Evolutionary conservation across 2,329 filamentous ascomycete species (phyloP).

Genomic region (Pestalotiopsis sp.): DNA sequence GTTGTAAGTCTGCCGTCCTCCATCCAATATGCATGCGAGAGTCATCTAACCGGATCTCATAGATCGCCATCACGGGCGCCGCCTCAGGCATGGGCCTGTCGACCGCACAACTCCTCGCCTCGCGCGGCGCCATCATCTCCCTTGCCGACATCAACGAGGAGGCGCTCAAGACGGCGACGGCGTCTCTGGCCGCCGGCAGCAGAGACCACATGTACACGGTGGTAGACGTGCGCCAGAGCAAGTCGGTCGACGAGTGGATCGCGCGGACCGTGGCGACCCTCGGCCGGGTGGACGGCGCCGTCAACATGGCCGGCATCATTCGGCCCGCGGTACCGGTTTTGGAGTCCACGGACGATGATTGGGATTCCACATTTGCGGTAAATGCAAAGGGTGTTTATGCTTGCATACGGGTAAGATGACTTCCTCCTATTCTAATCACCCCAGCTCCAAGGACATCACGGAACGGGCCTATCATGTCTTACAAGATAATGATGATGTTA

Average conservation of each 20-base stretch:
- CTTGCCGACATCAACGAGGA: slow-evolving; percentile 48
- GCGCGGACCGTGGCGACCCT: slow-evolving; percentile 1
- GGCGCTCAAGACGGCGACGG: slow-evolving; percentile 31
- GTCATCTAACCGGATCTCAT: background rate
- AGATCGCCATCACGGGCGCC: slow-evolving; percentile 50
- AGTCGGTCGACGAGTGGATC: slow-evolving; percentile 38
- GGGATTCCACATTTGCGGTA: slow-evolving; percentile 30
- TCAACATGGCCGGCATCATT: slow-evolving; percentile 41
- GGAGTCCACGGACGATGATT: slow-evolving; percentile 26
- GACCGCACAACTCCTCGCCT: slow-evolving; percentile 46
- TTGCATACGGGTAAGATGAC: background rate
- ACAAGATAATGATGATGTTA: slow-evolving; percentile 7
- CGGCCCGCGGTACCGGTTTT: slow-evolving; percentile 24
- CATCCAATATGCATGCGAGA: background rate
- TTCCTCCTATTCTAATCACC: too few species aligned
- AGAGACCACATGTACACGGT: slow-evolving; percentile 13
- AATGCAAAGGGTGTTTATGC: slow-evolving; percentile 21
- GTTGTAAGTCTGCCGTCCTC: background rate
- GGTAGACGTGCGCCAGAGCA: slow-evolving; percentile 34
- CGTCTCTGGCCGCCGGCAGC: background rate
- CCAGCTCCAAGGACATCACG: too few species aligned
- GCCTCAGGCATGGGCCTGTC: slow-evolving; percentile 52
- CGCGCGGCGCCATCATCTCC: slow-evolving; percentile 46
- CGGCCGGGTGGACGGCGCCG: slow-evolving; percentile 29
- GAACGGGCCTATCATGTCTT: too few species aligned